phyloP scores from a whole-genome alignment of 495 filamentous ascomycete species.

The Penicillium daleae region DNA sequence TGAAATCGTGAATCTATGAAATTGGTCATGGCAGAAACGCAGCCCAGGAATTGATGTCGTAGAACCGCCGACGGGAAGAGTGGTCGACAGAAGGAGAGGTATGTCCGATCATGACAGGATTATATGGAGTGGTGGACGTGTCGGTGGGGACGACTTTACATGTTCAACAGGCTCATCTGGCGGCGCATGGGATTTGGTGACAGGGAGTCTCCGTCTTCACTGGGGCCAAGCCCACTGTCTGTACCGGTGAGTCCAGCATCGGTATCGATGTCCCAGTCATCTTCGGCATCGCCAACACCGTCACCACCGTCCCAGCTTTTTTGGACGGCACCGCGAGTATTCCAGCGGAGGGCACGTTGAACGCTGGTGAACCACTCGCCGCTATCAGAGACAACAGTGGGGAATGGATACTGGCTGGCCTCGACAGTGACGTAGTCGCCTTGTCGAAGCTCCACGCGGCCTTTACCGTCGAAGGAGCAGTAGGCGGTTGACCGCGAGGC shows the following conservation, averaged over 20 bases:
- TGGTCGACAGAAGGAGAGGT: not conserved
- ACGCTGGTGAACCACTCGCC: constrained; percentile 96
- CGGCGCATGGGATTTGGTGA: constrained; percentile 65
- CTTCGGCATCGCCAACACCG: constrained; percentile 42
- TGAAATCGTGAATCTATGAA: constrained; percentile 21
- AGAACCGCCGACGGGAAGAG: not conserved
- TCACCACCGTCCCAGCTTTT: constrained; percentile 69
- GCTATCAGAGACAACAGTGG: constrained; percentile 76
- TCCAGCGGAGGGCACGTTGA: constrained; percentile 88
- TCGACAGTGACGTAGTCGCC: constrained; percentile 95
- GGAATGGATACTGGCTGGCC: constrained; percentile 93
- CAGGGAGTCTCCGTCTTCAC: constrained; percentile 65
- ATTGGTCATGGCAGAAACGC: constrained; percentile 5
- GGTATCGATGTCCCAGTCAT: constrained; percentile 79
- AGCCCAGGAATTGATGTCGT: constrained; percentile 9
- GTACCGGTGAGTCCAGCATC: constrained; percentile 61
- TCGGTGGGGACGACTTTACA: constrained; percentile 31
- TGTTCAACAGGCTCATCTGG: constrained; percentile 66
- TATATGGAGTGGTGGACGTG: not conserved
- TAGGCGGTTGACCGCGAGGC: constrained; percentile 89
- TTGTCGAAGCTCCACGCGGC: constrained; percentile 84
- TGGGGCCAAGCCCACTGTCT: constrained; percentile 55
- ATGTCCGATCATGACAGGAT: not conserved
- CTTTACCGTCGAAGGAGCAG: constrained; percentile 95
- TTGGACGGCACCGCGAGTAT: constrained; percentile 82